phyloP scores from a whole-genome alignment of 495 filamentous ascomycete species.

The Endocarpon pusillum region DNA sequence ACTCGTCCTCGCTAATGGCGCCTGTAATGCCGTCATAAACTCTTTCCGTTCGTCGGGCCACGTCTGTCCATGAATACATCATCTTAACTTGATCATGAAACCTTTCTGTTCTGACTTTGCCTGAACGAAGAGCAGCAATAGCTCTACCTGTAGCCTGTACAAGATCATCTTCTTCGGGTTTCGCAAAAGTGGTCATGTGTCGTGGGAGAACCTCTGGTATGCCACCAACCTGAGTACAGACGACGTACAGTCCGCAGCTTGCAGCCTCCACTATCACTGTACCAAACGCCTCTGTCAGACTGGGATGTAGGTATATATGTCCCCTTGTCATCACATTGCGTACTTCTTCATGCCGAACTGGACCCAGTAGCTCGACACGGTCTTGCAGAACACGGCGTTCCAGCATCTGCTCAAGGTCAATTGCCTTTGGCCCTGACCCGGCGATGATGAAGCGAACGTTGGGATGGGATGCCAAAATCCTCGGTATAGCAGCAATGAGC shows the following conservation, averaged over 20 bases:
- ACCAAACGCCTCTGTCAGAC: constrained; percentile 89
- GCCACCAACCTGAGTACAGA: constrained; percentile 88
- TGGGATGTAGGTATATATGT: constrained; percentile 91
- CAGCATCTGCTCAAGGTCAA: constrained; percentile 94
- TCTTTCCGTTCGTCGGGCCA: constrained; percentile 78
- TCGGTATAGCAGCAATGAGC: constrained; percentile 81
- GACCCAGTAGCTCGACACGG: constrained; percentile 76
- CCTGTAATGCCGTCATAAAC: constrained; percentile 88
- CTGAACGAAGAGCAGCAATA: constrained; percentile 61
- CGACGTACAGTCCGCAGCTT: constrained; percentile 85
- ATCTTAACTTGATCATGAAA: constrained; percentile 94
- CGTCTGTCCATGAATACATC: constrained; percentile 97
- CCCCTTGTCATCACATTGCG: constrained; percentile 96
- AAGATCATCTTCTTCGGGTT: constrained; percentile 83
- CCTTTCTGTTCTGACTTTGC: constrained; percentile 72
- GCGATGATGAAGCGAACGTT: constrained; percentile 96
- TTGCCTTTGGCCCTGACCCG: constrained; percentile 87
- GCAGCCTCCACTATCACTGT: constrained; percentile 96
- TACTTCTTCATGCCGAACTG: constrained; percentile 88
- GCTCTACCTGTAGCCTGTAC: constrained; percentile 68
- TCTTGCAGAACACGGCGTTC: constrained; percentile 92
- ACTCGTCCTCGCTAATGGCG: constrained; percentile 65
- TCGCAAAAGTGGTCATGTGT: constrained; percentile 89
- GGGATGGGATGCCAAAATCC: constrained; percentile 71
- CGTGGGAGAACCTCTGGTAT: constrained; percentile 88